phyloP scores from a whole-genome alignment of 31 red algal genomes.

The Odonthalia washingtoniensis region DNA sequence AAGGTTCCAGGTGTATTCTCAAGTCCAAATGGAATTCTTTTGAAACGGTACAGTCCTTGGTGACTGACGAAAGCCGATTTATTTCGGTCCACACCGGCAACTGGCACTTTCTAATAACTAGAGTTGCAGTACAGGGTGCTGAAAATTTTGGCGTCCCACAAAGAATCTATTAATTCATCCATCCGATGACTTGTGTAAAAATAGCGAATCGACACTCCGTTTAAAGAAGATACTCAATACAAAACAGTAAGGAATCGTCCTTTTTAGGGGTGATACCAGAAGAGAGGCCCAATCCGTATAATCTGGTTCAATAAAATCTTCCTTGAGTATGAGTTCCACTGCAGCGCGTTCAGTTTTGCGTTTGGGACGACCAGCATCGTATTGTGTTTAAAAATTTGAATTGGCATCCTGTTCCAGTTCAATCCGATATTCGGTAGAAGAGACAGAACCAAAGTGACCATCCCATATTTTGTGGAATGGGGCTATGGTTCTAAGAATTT shows the following conservation, averaged over 20 bases:
- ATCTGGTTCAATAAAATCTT: too few species aligned
- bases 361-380: background rate
- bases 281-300: background rate
- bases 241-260: slow-evolving; percentile 21
- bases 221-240: background rate
- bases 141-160: background rate
- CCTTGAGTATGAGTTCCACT: background rate
- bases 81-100: background rate
- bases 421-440: too few species aligned
- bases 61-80: background rate
- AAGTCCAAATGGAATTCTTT: background rate
- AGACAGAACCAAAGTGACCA: too few species aligned
- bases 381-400: background rate
- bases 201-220: background rate
- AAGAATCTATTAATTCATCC: slow-evolving; percentile 13
- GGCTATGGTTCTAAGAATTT: too few species aligned
- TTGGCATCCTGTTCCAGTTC: too few species aligned
- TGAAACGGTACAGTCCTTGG: background rate
- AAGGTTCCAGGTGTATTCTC: background rate
- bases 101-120: background rate
- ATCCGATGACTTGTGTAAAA: slow-evolving; percentile 5
- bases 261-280: background rate
- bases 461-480: too few species aligned
- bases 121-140: background rate
- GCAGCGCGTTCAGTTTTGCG: background rate